Conservation (phyloP, 2,329 filamentous ascomycete genomes). For the Fusarium mundagurra region DNA sequence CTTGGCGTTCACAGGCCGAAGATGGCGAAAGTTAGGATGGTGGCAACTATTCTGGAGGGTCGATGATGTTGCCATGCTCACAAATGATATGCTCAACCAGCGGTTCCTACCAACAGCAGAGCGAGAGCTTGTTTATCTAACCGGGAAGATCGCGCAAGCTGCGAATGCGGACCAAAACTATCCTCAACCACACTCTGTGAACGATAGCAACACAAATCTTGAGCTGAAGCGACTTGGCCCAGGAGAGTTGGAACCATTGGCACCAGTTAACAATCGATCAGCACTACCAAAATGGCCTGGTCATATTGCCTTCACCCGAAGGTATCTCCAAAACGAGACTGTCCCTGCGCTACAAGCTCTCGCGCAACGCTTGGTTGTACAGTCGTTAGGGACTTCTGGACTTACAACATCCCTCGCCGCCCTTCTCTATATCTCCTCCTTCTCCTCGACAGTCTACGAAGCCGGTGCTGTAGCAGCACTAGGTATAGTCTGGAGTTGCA, state of each 20-base stretch:
- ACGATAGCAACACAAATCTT: not conserved
- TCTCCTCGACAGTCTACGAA: slow-evolving; percentile 66
- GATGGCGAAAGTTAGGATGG: slow-evolving; percentile 87
- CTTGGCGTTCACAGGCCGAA: slow-evolving; percentile 76
- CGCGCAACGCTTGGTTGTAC: slow-evolving; percentile 78
- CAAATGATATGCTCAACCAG: slow-evolving; percentile 79
- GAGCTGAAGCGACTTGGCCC: slow-evolving; percentile 37
- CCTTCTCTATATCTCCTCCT: slow-evolving; percentile 65
- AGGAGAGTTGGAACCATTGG: slow-evolving; percentile 39
- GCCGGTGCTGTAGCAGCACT: slow-evolving; percentile 70
- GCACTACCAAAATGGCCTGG: slow-evolving; percentile 71
- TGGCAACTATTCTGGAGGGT: slow-evolving; percentile 97
- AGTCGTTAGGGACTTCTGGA: slow-evolving; percentile 78
- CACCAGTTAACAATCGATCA: slow-evolving; percentile 32
- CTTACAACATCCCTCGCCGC: slow-evolving; percentile 65
- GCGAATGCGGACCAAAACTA: slow-evolving; percentile 46
- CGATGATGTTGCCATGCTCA: slow-evolving; percentile 88
- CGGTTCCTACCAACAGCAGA: slow-evolving; percentile 83
- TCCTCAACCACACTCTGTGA: slow-evolving; percentile 48
- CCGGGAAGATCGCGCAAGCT: slow-evolving; percentile 74
- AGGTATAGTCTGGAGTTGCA: slow-evolving; percentile 67
- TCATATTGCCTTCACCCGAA: slow-evolving; percentile 77
- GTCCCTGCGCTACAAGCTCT: slow-evolving; percentile 77
- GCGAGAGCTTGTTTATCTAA: slow-evolving; percentile 82
- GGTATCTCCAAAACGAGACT: slow-evolving; percentile 71